Base-by-base conservation (phyloP, 148 eudicot genomes). In the Arbutus unedo region DNA sequence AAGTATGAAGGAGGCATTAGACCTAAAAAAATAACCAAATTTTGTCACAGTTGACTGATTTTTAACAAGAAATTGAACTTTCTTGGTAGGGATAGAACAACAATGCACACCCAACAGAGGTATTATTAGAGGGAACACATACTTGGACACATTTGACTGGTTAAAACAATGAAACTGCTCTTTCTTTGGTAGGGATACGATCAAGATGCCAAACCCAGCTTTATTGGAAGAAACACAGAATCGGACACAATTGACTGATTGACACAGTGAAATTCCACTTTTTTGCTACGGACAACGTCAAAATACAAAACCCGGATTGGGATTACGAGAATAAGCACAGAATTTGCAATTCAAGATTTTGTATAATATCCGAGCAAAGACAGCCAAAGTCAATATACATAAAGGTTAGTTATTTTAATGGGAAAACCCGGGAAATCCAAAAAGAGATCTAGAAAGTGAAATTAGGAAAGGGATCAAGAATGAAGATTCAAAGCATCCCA, bases 1-100 rank as follows among this genome's bases (percentile, higher is more conserved):
- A 92, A 87, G 82, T 86, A 62, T 80, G 76, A 66, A 18, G 84
- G 76, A 16, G 84, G 64, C 95, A 91, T 93, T 77, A 47, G 18
- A 45, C 2, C 44, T 25, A 2, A 45, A 13, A 43, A 80, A 45
- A n/a, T 41, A 62, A 55, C n/a, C 19, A 76, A 74, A 59, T 8
- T 86, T 68, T 16, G 56, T 62, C 70, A 77, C 11, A 57, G 57
- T 74, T 53, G 50, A 78, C n/a, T 82, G 55, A 41, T 84, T 81
- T 78, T 74, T n/a, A 50, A 75, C 43, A 78, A 31, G 21, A 9
- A 41, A 45, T 74, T 74, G n/a, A 23, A 50, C 54, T 47, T 47
- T 49, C 44, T 74, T 47, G 25, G 9, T 8, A 21, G 50, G 4
- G 10, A 53, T 41, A 3, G 57, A 55, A 56, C 18, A 23, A 77